Conservation (phyloP, 441 rosid species). For the Aquilaria agallochum region DNA sequence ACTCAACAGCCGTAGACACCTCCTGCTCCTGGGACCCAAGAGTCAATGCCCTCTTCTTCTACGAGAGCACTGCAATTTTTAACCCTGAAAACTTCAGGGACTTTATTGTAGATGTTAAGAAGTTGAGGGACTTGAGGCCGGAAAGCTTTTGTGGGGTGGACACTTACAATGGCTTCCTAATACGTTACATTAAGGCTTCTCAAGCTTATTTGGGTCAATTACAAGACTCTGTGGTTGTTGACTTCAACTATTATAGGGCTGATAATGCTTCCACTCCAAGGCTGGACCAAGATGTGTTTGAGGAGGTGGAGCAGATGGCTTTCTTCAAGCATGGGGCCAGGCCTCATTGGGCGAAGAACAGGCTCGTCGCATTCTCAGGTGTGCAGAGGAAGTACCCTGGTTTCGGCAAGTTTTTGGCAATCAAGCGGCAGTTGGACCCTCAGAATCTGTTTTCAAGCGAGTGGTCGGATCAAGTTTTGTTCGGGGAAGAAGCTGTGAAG, state of each 20-base stretch:
- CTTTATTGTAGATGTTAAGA: constrained; percentile 58
- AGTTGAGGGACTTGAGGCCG: constrained; percentile 49
- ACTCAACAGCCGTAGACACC: constrained; percentile 39
- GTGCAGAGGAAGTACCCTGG: constrained; percentile 49
- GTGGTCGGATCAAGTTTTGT: constrained; percentile 66
- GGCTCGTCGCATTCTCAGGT: constrained; percentile 56
- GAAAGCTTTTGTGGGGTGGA: constrained; percentile 67
- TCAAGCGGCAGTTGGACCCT: constrained; percentile 67
- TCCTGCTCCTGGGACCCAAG: constrained; percentile 87
- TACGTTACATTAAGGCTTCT: constrained; percentile 76
- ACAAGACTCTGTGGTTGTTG: constrained; percentile 74
- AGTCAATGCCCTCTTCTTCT: constrained; percentile 67
- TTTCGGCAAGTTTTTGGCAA: constrained; percentile 41
- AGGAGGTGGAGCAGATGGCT: constrained; percentile 90
- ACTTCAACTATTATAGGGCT: constrained; percentile 75
- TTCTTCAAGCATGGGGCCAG: constrained; percentile 64
- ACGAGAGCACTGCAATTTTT: constrained; percentile 70
- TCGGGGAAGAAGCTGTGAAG: constrained; percentile 32
- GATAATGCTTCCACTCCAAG: constrained; percentile 56
- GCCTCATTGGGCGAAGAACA: constrained; percentile 92
- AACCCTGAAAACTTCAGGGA: constrained; percentile 41
- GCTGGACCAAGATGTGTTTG: constrained; percentile 67
- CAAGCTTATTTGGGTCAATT: constrained; percentile 71
- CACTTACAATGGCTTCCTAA: constrained; percentile 60
- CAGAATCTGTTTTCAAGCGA: constrained; percentile 55